These are phyloP conservation scores for Tulasnella sp. DNA, from an alignment of 768 basidiomycete genomes.

Conservation along the genomic window DNA sequence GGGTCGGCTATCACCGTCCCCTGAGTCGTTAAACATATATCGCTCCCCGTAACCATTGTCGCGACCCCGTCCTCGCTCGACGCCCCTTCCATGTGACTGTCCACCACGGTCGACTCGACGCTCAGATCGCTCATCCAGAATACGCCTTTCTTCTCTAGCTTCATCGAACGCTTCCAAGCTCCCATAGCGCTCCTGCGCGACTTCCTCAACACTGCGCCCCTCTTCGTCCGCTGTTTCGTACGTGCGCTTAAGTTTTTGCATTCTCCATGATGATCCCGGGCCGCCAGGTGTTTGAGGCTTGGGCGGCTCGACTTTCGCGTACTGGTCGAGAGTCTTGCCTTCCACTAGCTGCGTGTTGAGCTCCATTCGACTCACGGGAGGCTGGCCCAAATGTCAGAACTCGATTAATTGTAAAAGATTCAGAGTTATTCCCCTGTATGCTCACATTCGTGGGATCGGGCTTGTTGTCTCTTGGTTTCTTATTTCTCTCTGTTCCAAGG, in stretches of 20 bases:
- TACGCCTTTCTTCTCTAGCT: conserved; percentile 72
- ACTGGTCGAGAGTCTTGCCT: conserved; percentile 31
- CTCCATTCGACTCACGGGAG: conserved; percentile 48
- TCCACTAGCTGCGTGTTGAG: conserved; percentile 48
- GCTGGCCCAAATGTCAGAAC: conserved; percentile 34
- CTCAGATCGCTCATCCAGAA: conserved; percentile 73
- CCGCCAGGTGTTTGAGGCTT: conserved; percentile 63
- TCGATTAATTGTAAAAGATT: background rate
- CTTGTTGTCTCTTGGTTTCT: conserved; percentile 45
- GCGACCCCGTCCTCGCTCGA: conserved; percentile 10
- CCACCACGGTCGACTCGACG: conserved; percentile 33
- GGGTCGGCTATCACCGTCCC: conserved; percentile 36
- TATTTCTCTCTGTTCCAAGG: conserved; percentile 66
- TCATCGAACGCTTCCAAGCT: conserved; percentile 77
- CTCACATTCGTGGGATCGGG: conserved; percentile 64
- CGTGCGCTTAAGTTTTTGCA: conserved; percentile 87
- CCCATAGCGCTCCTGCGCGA: conserved; percentile 83
- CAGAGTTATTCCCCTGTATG: background rate
- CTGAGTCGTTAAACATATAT: conserved; percentile 58
- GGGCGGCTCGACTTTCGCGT: conserved; percentile 30
- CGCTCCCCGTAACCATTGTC: conserved; percentile 21
- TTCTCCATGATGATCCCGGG: conserved; percentile 91
- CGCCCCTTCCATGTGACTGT: conserved; percentile 23
- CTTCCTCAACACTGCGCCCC: conserved; percentile 53
- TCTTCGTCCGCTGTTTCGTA: conserved; percentile 90